These are phyloP conservation scores for Vitis vinifera DNA, from an alignment of 164 flowering plant species.

Conservation along the genomic window DNA sequence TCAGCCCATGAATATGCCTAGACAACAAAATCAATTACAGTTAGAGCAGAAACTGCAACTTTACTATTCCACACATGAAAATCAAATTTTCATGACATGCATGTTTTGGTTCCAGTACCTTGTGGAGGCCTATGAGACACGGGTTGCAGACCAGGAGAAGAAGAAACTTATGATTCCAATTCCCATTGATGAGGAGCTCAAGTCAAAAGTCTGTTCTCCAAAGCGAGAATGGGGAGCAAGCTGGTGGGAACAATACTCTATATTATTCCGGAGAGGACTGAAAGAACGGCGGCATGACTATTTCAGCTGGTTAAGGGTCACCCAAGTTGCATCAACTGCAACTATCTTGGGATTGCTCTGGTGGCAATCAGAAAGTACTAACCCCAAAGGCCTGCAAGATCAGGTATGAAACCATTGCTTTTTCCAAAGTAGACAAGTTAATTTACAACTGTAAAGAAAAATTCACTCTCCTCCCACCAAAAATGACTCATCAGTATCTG, in stretches of 20 bases:
- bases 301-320: slow-evolving; percentile 73
- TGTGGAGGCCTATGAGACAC: slow-evolving; percentile 89
- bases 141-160: slow-evolving; percentile 75
- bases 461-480: neutral
- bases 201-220: slow-evolving; percentile 42
- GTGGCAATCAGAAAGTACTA: slow-evolving; percentile 82
- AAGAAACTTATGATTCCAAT: slow-evolving; percentile 58
- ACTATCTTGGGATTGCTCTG: slow-evolving; percentile 76
- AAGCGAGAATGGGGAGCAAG: slow-evolving; percentile 93
- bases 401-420: slow-evolving; percentile 53
- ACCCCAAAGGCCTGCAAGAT: slow-evolving; percentile 63
- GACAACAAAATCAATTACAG: neutral
- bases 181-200: slow-evolving; percentile 71
- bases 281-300: slow-evolving; percentile 82
- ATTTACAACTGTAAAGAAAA: no score
- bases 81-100: neutral
- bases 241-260: slow-evolving; percentile 77
- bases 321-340: slow-evolving; percentile 77
- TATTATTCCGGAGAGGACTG: slow-evolving; percentile 71
- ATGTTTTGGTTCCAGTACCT: slow-evolving; percentile 58
- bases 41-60: no score
- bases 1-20: neutral
- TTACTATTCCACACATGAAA: no score
- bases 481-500: no score
- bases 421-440: neutral